Conservation (phyloP, 768 basidiomycete species). For the Rhizopogon vulgaris region DNA sequence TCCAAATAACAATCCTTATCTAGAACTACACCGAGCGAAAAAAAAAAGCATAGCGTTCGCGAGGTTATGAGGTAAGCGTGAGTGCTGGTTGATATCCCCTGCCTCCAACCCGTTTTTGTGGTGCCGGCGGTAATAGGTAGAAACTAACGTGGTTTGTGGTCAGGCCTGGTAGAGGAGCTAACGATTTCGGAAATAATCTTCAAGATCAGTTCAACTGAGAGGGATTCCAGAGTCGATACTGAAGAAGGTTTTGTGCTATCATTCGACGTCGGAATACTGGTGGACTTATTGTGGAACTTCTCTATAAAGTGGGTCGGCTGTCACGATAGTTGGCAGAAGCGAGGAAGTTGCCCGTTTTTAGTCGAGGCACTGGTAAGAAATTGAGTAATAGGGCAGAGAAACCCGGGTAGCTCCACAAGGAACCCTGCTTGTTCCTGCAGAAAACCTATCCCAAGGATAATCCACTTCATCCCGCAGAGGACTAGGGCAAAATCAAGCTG, state of each 20-base stretch:
- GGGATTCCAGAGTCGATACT: background rate
- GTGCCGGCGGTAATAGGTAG: background rate
- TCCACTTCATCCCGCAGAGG: no score
- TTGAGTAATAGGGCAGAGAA: background rate
- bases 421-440: no score
- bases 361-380: background rate
- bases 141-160: background rate
- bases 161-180: background rate
- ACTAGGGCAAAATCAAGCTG: no score
- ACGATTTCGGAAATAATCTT: slow-evolving; percentile 3
- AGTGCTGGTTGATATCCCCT: slow-evolving; percentile 13
- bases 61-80: slow-evolving; percentile 18
- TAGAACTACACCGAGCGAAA: slow-evolving; percentile 36
- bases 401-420: no score
- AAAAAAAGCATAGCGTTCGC: slow-evolving; percentile 33
- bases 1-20: slow-evolving; percentile 27
- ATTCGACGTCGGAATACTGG: background rate
- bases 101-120: background rate
- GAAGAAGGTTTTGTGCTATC: background rate
- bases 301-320: no score
- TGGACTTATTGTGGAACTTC: background rate
- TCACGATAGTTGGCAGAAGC: background rate
- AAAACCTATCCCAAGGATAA: slow-evolving; percentile 10
- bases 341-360: background rate
- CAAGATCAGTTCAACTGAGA: slow-evolving; percentile 2